Conservation (phyloP, 2,329 filamentous ascomycete species). For the Exophiala sideris region DNA sequence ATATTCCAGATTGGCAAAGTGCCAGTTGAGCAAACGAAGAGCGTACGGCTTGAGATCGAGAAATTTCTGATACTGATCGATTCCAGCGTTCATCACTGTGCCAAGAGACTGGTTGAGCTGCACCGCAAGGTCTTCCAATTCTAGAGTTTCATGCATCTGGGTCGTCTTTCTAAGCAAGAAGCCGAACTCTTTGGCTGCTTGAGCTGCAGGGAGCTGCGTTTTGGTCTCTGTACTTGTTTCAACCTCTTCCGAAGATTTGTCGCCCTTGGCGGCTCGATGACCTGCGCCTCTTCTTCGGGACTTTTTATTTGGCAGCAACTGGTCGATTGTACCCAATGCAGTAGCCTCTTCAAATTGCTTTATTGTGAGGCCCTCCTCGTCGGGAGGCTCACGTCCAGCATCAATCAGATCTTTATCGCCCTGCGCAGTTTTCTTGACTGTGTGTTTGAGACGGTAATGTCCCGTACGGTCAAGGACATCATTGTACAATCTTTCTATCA, state of each 20-base stretch:
- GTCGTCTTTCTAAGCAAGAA: conserved; percentile 70
- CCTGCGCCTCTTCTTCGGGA: conserved; percentile 42
- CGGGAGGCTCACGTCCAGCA: conserved; percentile 73
- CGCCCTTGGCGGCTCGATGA: conserved; percentile 51
- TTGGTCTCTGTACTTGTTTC: conserved; percentile 71
- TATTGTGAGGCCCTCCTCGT: conserved; percentile 71
- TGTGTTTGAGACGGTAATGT: conserved; percentile 77
- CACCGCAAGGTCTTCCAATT: conserved; percentile 64
- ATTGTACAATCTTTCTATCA: conserved; percentile 90
- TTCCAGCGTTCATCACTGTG: conserved; percentile 86
- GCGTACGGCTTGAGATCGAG: conserved; percentile 82
- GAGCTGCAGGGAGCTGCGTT: conserved; percentile 69
- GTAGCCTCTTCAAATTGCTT: conserved; percentile 68
- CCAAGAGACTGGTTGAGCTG: conserved; percentile 71
- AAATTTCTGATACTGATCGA: conserved; percentile 79
- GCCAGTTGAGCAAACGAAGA: conserved; percentile 91
- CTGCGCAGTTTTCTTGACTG: conserved; percentile 67
- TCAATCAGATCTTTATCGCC: conserved; percentile 81
- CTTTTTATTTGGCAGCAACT: conserved; percentile 42
- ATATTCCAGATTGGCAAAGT: conserved; percentile 96
- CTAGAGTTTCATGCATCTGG: conserved; percentile 63
- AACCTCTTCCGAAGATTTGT: conserved; percentile 60
- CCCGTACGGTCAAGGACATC: conserved; percentile 90
- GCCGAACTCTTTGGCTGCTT: conserved; percentile 75
- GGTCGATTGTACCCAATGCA: conserved; percentile 53